Percentiles rank a stretch among this genome's conserved stretches.
Evolutionary conservation across 129 eudicot species (phyloP).

Genomic region (Centaurea solstitialis): DNA sequence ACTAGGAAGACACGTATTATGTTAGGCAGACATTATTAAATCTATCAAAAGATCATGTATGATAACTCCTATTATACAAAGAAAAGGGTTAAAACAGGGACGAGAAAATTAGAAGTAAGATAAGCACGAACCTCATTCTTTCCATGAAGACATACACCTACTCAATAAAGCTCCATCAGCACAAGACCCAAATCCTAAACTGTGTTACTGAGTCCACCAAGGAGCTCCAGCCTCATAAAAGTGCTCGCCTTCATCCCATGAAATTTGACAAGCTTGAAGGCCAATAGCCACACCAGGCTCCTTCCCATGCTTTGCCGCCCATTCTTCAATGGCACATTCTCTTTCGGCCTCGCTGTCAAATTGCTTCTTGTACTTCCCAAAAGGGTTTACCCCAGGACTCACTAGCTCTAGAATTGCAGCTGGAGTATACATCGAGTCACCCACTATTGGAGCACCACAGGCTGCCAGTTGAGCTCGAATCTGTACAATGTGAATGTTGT

Average conservation of each 20-base stretch:
- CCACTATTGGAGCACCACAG: conserved; percentile 88
- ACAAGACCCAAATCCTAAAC: background rate
- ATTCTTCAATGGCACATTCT: conserved; percentile 57
- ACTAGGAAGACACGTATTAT: background rate
- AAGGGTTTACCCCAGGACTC: conserved; percentile 65
- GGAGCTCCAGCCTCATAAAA: conserved; percentile 79
- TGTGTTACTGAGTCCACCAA: conserved; percentile 69
- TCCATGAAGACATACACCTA: background rate
- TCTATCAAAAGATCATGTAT: too few relatives aligned
- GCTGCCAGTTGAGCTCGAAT: conserved; percentile 95
- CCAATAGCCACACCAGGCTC: conserved; percentile 84
- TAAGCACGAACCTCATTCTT: conserved; percentile 2
- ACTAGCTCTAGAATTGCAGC: conserved; percentile 65
- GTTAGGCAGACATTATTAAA: background rate
- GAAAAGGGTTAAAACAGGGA: background rate
- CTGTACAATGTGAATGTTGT: conserved; percentile 32
- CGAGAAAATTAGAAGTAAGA: background rate
- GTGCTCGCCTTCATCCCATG: conserved; percentile 84
- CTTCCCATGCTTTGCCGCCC: conserved; percentile 84
- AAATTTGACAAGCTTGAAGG: conserved; percentile 90
- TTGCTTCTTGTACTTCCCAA: conserved; percentile 49
- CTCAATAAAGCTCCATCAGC: background rate
- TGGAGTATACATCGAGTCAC: conserved; percentile 93
- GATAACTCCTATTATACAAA: too few relatives aligned
- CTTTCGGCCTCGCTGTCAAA: conserved; percentile 47